Conservation (phyloP, 371 early-diverging fungal genomes). For the Encephalitozoon intestinalis region DNA sequence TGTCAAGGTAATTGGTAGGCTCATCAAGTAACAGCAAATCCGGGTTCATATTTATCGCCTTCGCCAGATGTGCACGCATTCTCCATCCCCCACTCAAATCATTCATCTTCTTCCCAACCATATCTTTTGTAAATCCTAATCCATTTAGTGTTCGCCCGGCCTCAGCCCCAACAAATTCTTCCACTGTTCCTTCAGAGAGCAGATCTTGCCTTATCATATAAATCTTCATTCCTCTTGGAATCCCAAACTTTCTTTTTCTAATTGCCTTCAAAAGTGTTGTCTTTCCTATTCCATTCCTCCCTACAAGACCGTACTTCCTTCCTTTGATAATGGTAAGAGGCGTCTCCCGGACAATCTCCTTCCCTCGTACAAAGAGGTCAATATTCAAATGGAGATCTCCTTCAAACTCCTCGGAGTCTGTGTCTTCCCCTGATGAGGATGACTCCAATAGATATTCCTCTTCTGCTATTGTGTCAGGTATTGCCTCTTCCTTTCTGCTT, state of each 20-base stretch:
- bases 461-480: neutral
- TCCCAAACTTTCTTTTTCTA: constrained; percentile 73
- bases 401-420: constrained; percentile 14
- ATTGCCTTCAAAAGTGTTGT: constrained; percentile 65
- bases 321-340: constrained; percentile 11
- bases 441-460: neutral
- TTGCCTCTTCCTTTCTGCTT: neutral
- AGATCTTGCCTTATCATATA: constrained; percentile 87
- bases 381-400: constrained; percentile 25
- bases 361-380: constrained; percentile 24
- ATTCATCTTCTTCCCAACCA: constrained; percentile 71
- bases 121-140: constrained; percentile 76
- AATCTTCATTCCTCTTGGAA: constrained; percentile 80
- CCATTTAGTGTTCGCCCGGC: constrained; percentile 80
- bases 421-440: neutral
- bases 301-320: constrained; percentile 46
- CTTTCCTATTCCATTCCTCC: constrained; percentile 55
- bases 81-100: constrained; percentile 96
- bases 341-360: constrained; percentile 23
- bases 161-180: constrained; percentile 81
- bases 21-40: constrained; percentile 92
- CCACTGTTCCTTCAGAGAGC: constrained; percentile 18
- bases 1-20: constrained; percentile 85
- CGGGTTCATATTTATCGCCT: constrained; percentile 83
- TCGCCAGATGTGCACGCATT: constrained; percentile 85